Evolutionary conservation across 306 rosid species (phyloP).

Genomic region (Vigna hirtella): DNA sequence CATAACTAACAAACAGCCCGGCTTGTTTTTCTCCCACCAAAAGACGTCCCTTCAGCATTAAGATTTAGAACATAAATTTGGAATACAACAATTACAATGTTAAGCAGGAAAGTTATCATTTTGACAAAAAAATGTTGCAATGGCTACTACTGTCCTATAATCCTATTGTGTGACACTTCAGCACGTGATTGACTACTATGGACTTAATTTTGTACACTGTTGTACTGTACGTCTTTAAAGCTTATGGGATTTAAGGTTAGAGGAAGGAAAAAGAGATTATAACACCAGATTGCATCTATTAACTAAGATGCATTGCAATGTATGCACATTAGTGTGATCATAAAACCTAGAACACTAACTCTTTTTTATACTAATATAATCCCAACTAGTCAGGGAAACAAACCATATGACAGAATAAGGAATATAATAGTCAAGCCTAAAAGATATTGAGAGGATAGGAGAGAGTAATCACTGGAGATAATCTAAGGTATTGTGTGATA

Average conservation of each 20-base stretch:
- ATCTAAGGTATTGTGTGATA: background rate
- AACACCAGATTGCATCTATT: background rate
- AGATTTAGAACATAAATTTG: conserved; percentile 25
- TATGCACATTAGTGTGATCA: too few relatives aligned
- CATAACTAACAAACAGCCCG: background rate
- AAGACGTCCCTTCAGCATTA: conserved; percentile 7
- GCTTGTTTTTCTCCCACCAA: conserved; percentile 25
- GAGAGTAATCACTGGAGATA: background rate
- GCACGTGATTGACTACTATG: background rate
- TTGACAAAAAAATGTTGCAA: background rate
- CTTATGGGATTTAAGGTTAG: background rate
- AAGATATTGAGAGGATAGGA: background rate
- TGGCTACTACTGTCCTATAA: background rate
- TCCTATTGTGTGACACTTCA: background rate
- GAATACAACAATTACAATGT: conserved; percentile 16
- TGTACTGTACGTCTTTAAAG: too few relatives aligned
- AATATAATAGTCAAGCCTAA: background rate
- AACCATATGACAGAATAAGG: background rate
- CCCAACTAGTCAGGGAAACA: background rate
- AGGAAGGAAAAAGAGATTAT: background rate
- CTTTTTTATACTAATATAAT: background rate
- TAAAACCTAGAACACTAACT: too few relatives aligned
- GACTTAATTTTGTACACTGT: too few relatives aligned
- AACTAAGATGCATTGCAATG: too few relatives aligned
- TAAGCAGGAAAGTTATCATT: conserved; percentile 27